Percentiles rank a stretch among this genome's conserved stretches.
phyloP scores from a whole-genome alignment of 306 rosid species.

The Castanea crenata region DNA sequence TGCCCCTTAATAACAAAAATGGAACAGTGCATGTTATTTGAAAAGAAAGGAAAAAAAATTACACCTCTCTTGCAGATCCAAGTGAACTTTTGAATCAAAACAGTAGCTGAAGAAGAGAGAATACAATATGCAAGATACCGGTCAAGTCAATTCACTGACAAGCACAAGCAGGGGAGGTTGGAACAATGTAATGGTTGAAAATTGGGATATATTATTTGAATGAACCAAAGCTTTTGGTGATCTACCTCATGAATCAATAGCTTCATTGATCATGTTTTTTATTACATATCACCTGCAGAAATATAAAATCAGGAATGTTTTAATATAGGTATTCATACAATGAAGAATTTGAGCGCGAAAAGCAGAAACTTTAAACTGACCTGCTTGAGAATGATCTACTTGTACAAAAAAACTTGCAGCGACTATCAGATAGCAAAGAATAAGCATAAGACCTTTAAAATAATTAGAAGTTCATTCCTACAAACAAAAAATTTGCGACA shows the following conservation, averaged over 20 bases:
- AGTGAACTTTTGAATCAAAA: neutral
- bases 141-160: constrained; percentile 5
- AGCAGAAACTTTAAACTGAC: neutral
- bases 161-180: constrained; percentile 13
- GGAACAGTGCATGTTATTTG: neutral
- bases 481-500: constrained; percentile 26
- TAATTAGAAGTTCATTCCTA: constrained; percentile 84
- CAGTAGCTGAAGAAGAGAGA: constrained; percentile 7
- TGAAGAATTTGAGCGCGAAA: neutral
- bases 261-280: constrained; percentile 2
- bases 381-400: constrained; percentile 43
- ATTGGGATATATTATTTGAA: neutral
- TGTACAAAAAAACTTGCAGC: constrained; percentile 86
- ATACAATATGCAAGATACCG: neutral
- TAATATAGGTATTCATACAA: neutral
- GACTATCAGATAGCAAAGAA: constrained; percentile 74
- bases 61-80: neutral
- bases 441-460: constrained; percentile 78
- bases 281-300: constrained; percentile 8
- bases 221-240: constrained; percentile 2
- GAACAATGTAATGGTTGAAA: neutral
- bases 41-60: neutral
- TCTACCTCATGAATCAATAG: constrained; percentile 11
- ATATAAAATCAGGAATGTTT: neutral
- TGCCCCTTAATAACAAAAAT: neutral